phyloP scores from a whole-genome alignment of 352 stramenopile species.

The Globisporangium ultimum region DNA sequence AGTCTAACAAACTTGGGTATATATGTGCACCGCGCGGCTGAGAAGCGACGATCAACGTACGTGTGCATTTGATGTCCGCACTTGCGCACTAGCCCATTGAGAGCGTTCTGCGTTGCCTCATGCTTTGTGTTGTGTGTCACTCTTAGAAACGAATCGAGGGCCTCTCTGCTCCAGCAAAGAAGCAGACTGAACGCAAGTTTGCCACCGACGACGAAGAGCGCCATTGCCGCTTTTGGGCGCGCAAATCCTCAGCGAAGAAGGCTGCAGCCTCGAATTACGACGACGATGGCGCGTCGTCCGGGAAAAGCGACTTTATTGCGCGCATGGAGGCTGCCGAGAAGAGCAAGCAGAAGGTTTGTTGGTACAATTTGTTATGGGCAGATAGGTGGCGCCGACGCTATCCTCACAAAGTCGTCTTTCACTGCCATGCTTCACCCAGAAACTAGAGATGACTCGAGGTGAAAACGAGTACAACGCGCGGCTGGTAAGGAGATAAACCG shows the following conservation, averaged over 20 bases:
- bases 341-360: conserved; percentile 67
- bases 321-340: conserved; percentile 77
- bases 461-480: conserved; percentile 75
- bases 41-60: conserved; percentile 24
- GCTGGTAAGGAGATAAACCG: no score
- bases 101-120: no score
- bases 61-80: conserved; percentile 2
- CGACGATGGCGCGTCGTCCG: conserved; percentile 10
- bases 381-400: no score
- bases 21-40: no score
- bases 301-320: conserved; percentile 48
- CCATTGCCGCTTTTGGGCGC: conserved; percentile 65
- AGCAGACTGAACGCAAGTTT: conserved; percentile 41
- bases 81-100: no score
- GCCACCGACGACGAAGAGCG: conserved; percentile 68
- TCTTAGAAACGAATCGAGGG: conserved; percentile 60
- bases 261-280: conserved; percentile 25
- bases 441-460: conserved; percentile 63
- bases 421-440: conserved; percentile 25
- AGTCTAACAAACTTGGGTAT: no score
- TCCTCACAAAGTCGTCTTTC: background rate
- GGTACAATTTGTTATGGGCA: no score
- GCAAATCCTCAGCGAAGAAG: conserved; percentile 21
- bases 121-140: background rate
- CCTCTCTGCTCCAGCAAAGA: conserved; percentile 49